phyloP scores from a whole-genome alignment of 2,329 filamentous ascomycete species.

The Colletotrichum cordylinicola region DNA sequence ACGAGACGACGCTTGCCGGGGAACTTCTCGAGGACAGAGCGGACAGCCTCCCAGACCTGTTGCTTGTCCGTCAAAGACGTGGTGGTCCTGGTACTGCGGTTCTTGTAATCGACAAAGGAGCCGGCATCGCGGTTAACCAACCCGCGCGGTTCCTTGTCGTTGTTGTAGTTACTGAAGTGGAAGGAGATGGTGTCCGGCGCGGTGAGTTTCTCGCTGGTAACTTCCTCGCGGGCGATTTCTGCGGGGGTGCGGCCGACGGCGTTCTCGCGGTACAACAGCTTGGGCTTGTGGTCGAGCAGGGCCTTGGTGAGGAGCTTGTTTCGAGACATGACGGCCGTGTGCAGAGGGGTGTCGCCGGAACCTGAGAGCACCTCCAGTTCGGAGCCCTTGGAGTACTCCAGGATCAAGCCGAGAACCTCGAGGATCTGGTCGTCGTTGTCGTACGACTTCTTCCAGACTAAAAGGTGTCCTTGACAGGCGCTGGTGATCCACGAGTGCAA shows the following conservation, averaged over 20 bases:
- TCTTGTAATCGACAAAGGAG: conserved; percentile 13
- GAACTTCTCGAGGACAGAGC: conserved; percentile 29
- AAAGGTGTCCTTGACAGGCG: background rate
- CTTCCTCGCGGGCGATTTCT: conserved; percentile 68
- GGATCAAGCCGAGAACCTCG: conserved; percentile 52
- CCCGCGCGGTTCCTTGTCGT: background rate
- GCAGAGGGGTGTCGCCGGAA: conserved; percentile 69
- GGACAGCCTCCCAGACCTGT: conserved; percentile 27
- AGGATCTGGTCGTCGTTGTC: conserved; percentile 34
- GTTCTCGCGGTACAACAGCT: conserved; percentile 74
- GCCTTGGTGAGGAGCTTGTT: conserved; percentile 41
- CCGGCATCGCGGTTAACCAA: background rate
- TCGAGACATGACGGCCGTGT: conserved; percentile 54
- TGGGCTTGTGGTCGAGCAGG: conserved; percentile 61
- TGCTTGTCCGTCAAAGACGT: background rate
- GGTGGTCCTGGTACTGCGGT: background rate
- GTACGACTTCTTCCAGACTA: conserved; percentile 25
- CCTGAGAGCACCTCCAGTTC: conserved; percentile 66
- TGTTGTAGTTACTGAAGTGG: background rate
- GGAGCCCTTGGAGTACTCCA: conserved; percentile 61
- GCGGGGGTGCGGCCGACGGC: conserved; percentile 76
- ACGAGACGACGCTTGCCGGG: conserved; percentile 53
- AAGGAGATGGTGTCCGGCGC: conserved; percentile 21
- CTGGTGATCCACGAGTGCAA: conserved; percentile 63
- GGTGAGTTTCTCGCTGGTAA: conserved; percentile 44